Evolutionary conservation across 1,284 basidiomycete species (phyloP), one percentile per base, ranked within the genome.

Genomic region (Phlebopus sp.): DNA sequence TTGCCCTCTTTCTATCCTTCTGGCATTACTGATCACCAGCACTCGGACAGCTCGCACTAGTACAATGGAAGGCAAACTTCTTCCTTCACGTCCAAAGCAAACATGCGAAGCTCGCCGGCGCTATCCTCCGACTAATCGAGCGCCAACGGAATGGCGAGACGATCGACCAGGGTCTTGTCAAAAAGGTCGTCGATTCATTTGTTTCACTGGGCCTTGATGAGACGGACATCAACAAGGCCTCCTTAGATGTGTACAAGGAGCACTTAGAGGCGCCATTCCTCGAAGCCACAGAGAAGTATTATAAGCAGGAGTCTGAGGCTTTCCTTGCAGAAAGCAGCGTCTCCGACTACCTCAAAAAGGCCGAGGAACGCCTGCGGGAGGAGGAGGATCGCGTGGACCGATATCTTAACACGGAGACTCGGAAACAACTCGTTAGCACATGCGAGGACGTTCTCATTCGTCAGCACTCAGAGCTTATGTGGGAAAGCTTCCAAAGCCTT

Each of bases 301-400:
- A 99, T 77, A 84, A 82, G 55, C 78, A 86, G 53, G 96, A 99
- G 70, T 96, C 92, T 2, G 84, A 92, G 54, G 79, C 86, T 2
- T 99, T 96, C 76, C 81, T 98, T 23, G 84, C 86, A 2, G 84
- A 89, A 61, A 96, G 95, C 69, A 89, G 83, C 39, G 91, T 98
- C 30, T 90, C 93, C 19, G 97, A 99, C 68, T 99, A 99, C 70
- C 81, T 99, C 69, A 94, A 90, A 77, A 96, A 94, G 72, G 97
- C 93, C 2, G 95, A 98, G 64, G 86, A 87, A 58, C 82, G 97
- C 25, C 73, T 99, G 49, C 81, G 85, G 51, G 96, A 99, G 69
- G 97, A 99, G 66, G 92, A 96, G 66, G 91, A 96, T 58, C 84
- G 97, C 32, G 92, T 99, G 32, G 94, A 97, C 66, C 79, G 95